These are phyloP conservation scores for Apiosordaria backusii DNA, from an alignment of 495 filamentous ascomycete species.

Conservation along the genomic window DNA sequence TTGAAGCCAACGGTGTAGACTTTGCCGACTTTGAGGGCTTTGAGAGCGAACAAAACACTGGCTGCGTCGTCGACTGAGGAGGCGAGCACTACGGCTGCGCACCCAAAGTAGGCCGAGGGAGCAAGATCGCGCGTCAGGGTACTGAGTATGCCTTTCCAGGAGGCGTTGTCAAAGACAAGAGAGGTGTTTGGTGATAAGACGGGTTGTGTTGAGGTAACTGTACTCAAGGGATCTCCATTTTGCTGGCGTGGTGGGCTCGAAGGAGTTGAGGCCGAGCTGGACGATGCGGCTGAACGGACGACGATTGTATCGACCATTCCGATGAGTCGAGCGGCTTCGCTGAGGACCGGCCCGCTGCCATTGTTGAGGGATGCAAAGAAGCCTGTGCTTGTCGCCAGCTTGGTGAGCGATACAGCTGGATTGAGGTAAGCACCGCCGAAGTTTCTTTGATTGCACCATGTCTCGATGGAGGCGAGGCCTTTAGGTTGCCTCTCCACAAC, in stretches of 20 bases:
- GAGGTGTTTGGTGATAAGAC: constrained; percentile 41
- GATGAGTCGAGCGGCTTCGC: constrained; percentile 68
- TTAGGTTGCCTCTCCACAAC: constrained; percentile 68
- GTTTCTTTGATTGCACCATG: constrained; percentile 61
- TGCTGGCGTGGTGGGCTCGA: constrained; percentile 37
- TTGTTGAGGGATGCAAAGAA: constrained; percentile 45
- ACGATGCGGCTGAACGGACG: constrained; percentile 43
- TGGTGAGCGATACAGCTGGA: constrained; percentile 57
- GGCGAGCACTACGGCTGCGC: constrained; percentile 70
- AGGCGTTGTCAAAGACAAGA: constrained; percentile 72
- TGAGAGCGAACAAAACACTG: constrained; percentile 70
- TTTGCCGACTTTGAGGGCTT: constrained; percentile 68
- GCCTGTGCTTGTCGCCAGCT: constrained; percentile 34
- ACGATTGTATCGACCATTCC: constrained; percentile 78
- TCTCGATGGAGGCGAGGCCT: constrained; percentile 55
- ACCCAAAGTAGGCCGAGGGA: constrained; percentile 70
- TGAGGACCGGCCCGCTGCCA: constrained; percentile 60
- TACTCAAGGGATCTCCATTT: constrained; percentile 26
- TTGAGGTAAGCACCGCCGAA: constrained; percentile 80
- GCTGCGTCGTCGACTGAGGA: constrained; percentile 66
- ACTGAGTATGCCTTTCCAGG: constrained; percentile 78
- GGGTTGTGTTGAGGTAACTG: constrained; percentile 17
- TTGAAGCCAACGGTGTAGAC: constrained; percentile 84
- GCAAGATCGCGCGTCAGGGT: constrained; percentile 77
- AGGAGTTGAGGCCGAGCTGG: constrained; percentile 36